These are phyloP conservation scores for Globisporangium splendens DNA, from an alignment of 352 stramenopile genomes.

Conservation along the genomic window DNA sequence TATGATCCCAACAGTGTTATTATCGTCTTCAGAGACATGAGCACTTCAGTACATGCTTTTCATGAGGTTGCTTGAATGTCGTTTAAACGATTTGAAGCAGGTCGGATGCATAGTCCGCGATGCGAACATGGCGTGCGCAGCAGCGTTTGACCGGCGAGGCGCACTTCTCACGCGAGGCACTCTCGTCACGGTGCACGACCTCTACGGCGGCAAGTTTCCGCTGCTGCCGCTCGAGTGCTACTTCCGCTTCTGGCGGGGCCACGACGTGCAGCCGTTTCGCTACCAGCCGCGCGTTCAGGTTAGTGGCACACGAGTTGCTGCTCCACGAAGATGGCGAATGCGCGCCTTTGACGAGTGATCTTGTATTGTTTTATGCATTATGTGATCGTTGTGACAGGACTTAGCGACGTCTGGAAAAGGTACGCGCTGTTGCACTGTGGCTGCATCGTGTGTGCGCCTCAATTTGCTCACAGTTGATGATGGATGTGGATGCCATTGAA, in stretches of 20 bases:
- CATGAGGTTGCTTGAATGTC: neutral
- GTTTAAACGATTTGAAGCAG: neutral
- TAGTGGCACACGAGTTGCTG: neutral
- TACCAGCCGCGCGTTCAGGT: slow-evolving; percentile 45
- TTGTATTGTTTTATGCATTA: neutral
- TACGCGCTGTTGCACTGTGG: slow-evolving; percentile 7
- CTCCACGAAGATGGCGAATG: too few species aligned
- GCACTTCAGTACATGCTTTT: neutral
- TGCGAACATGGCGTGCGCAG: slow-evolving; percentile 34
- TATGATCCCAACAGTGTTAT: too few species aligned
- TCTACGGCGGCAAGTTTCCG: slow-evolving; percentile 44
- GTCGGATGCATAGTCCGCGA: neutral
- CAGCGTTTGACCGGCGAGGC: slow-evolving; percentile 39
- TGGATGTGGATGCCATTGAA: neutral
- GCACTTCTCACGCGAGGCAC: slow-evolving; percentile 40
- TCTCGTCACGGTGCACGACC: slow-evolving; percentile 62
- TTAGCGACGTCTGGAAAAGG: slow-evolving; percentile 38
- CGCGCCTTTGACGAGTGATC: too few species aligned
- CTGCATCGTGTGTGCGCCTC: slow-evolving; percentile 1
- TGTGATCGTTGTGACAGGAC: slow-evolving; percentile 15
- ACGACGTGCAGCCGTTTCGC: slow-evolving; percentile 47
- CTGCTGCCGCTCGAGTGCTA: slow-evolving; percentile 52
- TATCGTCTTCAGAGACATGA: too few species aligned
- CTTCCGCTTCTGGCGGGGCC: slow-evolving; percentile 25
- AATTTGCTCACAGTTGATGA: neutral